Evolutionary conservation across 768 basidiomycete species (phyloP).

Genomic region (Stropharia rugosoannulata): DNA sequence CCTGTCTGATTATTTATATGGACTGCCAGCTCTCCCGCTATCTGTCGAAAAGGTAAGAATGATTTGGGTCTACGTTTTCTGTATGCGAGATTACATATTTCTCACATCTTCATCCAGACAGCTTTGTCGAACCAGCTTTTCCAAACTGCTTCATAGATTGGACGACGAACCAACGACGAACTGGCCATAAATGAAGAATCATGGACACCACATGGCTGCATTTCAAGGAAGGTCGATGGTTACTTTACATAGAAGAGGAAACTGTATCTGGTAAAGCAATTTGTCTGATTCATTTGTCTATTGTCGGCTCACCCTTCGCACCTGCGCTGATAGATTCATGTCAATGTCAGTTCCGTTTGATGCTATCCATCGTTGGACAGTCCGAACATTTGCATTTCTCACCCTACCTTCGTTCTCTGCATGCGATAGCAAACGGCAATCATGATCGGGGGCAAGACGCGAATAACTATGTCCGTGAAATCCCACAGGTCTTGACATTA

Average conservation of each 20-base stretch:
- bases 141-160: too few species aligned
- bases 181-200: background rate
- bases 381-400: slow-evolving; percentile 1
- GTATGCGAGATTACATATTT: too few species aligned
- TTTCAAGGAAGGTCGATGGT: background rate
- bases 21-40: too few species aligned
- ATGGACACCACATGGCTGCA: background rate
- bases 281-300: background rate
- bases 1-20: too few species aligned
- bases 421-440: slow-evolving; percentile 11
- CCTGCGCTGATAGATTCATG: slow-evolving; percentile 16
- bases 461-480: background rate
- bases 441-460: background rate
- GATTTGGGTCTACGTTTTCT: too few species aligned
- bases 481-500: background rate
- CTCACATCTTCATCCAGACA: too few species aligned
- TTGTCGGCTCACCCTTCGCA: slow-evolving; percentile 4
- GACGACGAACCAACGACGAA: too few species aligned
- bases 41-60: too few species aligned
- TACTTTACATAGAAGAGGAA: background rate
- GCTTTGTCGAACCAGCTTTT: too few species aligned
- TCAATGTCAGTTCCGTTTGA: slow-evolving; percentile 10
- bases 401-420: background rate
- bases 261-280: background rate
- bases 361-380: slow-evolving; percentile 13